Base-by-base conservation (phyloP, 23 red algal genomes). In the Gracilaria vermiculophylla region DNA sequence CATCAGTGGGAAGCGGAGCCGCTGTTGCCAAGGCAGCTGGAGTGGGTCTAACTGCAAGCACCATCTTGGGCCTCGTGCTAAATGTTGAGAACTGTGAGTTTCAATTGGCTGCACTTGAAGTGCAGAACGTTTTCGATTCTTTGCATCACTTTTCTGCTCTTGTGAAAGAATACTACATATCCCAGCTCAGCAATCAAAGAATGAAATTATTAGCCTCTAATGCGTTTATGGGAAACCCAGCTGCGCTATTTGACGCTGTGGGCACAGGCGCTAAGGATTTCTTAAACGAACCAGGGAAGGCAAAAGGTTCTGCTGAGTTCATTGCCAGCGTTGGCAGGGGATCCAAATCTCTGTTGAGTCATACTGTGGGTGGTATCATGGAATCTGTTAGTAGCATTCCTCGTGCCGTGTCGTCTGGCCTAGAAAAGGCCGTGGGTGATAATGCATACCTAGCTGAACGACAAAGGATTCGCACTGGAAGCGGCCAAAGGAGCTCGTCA, bases 1-100 rank as follows among this genome's bases (percentile, higher is more conserved):
- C 89, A 54, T 87, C 83, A 61, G 64, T 66, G 11, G 83, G 83
- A 35, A 87, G 76, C 32, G 84, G 74, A 39, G 62, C 82, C 5
- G 69, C 77, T 50, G 51, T 69, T 32, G 85, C 70, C n/a, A 81
- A 83, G 31, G 84, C 78, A 20, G 76, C 93, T 32, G 81, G 80
- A 48, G 31, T 90, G 35, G 62, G 58, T 61, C 54, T 83, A 17
- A 73, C 83, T 55, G 72, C 92, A 31, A 82, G 92, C 27, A 81
- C 90, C 25, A 52, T 98, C 16, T 51, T 95, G 16, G 96, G 91
- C 2, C 54, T 92, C 28, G 45, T 98, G 27, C 67, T 94, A 34
- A 98, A 94, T 73, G 96, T 98, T 40, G 92, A 98, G 73, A 94
- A 94, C 50, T 94, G 86, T 14, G 82, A 94, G 51, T 89, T 98